A percentile compares a stretch with the other conserved stretches of the same genome.
Conservation (phyloP, 352 stramenopile species). For the Aphanomyces astaci region DNA sequence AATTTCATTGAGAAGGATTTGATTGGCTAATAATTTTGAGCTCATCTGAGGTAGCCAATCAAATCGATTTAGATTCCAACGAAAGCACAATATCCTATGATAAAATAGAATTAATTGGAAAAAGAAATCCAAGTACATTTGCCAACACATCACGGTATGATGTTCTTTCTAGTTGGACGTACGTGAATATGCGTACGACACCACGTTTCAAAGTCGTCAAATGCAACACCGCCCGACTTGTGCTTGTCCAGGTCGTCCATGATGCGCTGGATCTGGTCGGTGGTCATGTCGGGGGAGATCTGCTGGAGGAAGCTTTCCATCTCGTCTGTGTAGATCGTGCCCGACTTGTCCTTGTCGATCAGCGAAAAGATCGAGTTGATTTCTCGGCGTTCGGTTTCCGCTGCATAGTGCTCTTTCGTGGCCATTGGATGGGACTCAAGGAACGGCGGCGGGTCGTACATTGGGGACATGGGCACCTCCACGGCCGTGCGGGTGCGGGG, state of each 20-base stretch:
- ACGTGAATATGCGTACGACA: conserved; percentile 55
- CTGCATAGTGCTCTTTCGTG: conserved; percentile 38
- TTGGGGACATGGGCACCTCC: conserved; percentile 12
- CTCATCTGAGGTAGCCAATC: no score
- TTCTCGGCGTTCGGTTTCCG: conserved; percentile 56
- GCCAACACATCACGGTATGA: no score
- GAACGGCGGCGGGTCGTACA: neutral
- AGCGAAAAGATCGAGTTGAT: conserved; percentile 66
- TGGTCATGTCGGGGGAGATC: conserved; percentile 58
- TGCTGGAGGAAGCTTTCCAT: conserved; percentile 47
- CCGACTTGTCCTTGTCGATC: conserved; percentile 47
- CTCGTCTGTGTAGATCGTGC: conserved; percentile 46
- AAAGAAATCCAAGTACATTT: no score
- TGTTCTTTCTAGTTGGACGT: no score
- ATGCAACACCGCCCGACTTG: conserved; percentile 36
- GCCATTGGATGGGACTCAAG: neutral
- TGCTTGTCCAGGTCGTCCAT: conserved; percentile 45
- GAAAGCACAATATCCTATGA: no score
- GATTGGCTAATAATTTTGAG: no score
- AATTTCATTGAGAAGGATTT: no score
- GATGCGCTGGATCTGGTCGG: conserved; percentile 44
- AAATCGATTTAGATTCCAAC: no score
- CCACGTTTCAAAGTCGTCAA: conserved; percentile 66
- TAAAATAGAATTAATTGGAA: no score
- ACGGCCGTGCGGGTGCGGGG: neutral